Percentiles rank a stretch among this genome's conserved stretches.
phyloP scores from a whole-genome alignment of 352 stramenopile species.

The Phytopythium kandeliae region DNA sequence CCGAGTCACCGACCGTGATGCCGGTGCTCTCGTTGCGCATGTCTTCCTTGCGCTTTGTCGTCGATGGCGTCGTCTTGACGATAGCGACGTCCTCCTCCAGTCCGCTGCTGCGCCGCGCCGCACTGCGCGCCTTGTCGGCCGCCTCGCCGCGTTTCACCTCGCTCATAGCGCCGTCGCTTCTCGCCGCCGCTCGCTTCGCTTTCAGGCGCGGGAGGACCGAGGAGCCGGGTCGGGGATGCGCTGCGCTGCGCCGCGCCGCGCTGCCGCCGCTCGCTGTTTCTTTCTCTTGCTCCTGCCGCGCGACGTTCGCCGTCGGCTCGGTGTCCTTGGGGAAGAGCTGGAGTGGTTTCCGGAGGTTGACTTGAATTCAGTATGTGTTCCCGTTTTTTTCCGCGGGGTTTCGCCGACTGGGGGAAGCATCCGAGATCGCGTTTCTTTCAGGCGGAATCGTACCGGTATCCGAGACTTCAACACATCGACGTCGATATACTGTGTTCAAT shows the following conservation, averaged over 20 bases:
- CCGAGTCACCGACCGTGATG: slow-evolving; percentile 77
- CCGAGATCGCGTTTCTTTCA: slow-evolving; percentile 1
- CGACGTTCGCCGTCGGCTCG: background rate
- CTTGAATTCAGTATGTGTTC: background rate
- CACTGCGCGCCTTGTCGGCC: slow-evolving; percentile 10
- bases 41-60: slow-evolving; percentile 65
- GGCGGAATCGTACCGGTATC: background rate
- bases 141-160: slow-evolving; percentile 12
- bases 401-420: background rate
- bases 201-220: no score
- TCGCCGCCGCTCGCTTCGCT: no score
- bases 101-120: slow-evolving; percentile 1
- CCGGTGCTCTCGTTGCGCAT: slow-evolving; percentile 83
- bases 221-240: background rate
- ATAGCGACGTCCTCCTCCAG: slow-evolving; percentile 31
- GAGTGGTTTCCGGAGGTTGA: background rate
- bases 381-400: background rate
- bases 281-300: slow-evolving; percentile 1
- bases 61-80: slow-evolving; percentile 31
- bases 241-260: no score
- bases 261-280: background rate
- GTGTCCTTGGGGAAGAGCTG: background rate
- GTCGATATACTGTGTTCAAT: no score
- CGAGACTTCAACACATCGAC: background rate
- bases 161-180: slow-evolving; percentile 15